phyloP scores from a whole-genome alignment of 2,329 filamentous ascomycete genomes.

The Alternaria arbusti region DNA sequence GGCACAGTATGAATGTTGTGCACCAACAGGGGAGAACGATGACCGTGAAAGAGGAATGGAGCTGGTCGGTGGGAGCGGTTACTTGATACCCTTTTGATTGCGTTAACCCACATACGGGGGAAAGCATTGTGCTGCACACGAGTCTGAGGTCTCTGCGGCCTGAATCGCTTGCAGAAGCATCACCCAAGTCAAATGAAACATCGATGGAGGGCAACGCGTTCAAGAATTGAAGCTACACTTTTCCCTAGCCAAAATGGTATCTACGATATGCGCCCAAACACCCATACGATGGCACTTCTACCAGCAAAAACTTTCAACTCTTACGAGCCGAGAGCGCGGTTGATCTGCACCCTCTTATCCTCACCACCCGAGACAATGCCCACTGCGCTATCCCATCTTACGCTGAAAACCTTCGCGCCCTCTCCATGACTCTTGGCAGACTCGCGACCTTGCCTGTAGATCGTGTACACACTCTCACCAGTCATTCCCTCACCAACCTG shows the following conservation, averaged over 20 bases:
- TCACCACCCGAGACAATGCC: conserved; percentile 92
- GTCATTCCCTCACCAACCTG: conserved; percentile 57
- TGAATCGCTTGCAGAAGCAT: background rate
- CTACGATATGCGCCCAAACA: conserved; percentile 23
- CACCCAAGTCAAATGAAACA: background rate
- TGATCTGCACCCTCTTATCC: conserved; percentile 94
- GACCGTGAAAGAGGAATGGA: background rate
- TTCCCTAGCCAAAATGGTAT: conserved; percentile 21
- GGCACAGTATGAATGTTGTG: background rate
- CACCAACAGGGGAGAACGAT: background rate
- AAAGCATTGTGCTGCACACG: background rate
- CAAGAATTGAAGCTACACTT: conserved; percentile 5
- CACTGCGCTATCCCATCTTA: conserved; percentile 83
- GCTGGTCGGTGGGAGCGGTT: conserved; percentile 1
- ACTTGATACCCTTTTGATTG: conserved; percentile 34
- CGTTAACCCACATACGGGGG: conserved; percentile 2
- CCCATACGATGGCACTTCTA: background rate
- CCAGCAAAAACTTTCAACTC: background rate
- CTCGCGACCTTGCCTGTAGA: conserved; percentile 73
- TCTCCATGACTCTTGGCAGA: conserved; percentile 70
- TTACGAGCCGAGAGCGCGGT: conserved; percentile 51
- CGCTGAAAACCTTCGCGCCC: conserved; percentile 87
- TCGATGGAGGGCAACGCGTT: background rate
- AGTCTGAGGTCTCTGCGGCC: background rate
- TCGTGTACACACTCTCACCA: conserved; percentile 77